Evolutionary conservation across 1,284 basidiomycete genomes (phyloP), one percentile per base, ranked within the genome.

Genomic region (Polyporus tsugae): DNA sequence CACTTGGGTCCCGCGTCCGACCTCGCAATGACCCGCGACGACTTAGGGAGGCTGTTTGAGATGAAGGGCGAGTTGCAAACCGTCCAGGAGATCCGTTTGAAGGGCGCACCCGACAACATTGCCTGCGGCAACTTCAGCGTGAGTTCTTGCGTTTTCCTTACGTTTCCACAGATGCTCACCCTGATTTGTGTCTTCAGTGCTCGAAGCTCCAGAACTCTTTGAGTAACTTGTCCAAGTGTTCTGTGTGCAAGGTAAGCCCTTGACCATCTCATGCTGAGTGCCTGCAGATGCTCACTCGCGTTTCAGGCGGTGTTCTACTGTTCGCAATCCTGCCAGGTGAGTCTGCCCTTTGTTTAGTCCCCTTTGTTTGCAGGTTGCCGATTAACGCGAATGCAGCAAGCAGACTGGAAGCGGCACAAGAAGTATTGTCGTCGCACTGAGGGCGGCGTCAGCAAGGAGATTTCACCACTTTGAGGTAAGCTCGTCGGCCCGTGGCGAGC

Each of bases 21-120:
- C 67, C 75, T 77, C 10, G 80, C 81, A 2, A 76, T 76, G 17
- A 77, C 80, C 38, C 72, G 79, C 22, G 80, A 82, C 65, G 81
- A 80, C 67, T 72, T 81, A 22, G 81, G 74, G 4, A 74, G 73
- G 55, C 70, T 81, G 3, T 77, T 76, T 49, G 80, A 82, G 70
- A 78, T 74, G 65, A 75, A 72, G 53, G 80, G 79, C 29, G 70
- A 79, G 60, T 39, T 79, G 41, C 52, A 59, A 17, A 75, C 76
- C 22, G 80, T 79, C 2, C 77, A 75, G 42, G 70, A 74, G 22
- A 73, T 78, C 22, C 69, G 80, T 36, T 64, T 72, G 35, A 62
- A 68, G 36, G 76, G 77, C 22, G 70, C 67, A 6, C 72, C 72
- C 25, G 61, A 73, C 61, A 74, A 77, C 58, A 74, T 82, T 29